A percentile compares a stretch with the other conserved stretches of the same genome.
Evolutionary conservation across 108 stramenopile genomes (phyloP).

Genomic region (Cyclotella baltica): DNA sequence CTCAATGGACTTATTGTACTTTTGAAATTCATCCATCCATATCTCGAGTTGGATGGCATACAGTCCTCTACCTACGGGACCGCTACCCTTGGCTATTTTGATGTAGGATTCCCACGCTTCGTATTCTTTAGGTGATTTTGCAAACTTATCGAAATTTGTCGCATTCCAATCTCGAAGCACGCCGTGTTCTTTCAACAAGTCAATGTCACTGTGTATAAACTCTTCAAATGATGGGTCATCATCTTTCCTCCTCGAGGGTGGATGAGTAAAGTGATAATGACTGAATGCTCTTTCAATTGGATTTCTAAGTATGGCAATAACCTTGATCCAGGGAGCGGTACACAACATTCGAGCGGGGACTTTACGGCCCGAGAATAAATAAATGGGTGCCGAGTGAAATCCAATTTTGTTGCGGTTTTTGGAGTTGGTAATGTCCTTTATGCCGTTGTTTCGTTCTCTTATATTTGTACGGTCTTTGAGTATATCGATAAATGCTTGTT

Average conservation of each 20-base stretch:
- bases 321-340: constrained; percentile 30
- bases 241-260: not conserved
- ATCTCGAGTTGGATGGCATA: constrained; percentile 36
- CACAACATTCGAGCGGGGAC: constrained; percentile 25
- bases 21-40: constrained; percentile 31
- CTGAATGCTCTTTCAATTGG: constrained; percentile 35
- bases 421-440: constrained; percentile 7
- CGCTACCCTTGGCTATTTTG: not conserved
- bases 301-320: constrained; percentile 32
- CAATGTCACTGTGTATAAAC: constrained; percentile 10
- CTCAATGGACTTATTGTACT: constrained; percentile 17
- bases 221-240: constrained; percentile 5
- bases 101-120: constrained; percentile 26
- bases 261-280: constrained; percentile 26
- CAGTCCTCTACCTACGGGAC: constrained; percentile 38
- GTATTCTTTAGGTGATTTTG: constrained; percentile 20
- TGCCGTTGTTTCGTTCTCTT: not conserved
- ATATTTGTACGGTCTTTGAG: constrained; percentile 4
- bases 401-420: constrained; percentile 12
- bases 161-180: constrained; percentile 22
- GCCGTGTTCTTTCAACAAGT: constrained; percentile 14
- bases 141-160: constrained; percentile 13
- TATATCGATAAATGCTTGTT: constrained; percentile 9
- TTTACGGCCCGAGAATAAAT: constrained; percentile 19
- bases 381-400: constrained; percentile 30